Percentiles rank a stretch among this genome's conserved stretches.
Conservation (phyloP, 1,284 basidiomycete species). For the Calocybe gambosa region DNA sequence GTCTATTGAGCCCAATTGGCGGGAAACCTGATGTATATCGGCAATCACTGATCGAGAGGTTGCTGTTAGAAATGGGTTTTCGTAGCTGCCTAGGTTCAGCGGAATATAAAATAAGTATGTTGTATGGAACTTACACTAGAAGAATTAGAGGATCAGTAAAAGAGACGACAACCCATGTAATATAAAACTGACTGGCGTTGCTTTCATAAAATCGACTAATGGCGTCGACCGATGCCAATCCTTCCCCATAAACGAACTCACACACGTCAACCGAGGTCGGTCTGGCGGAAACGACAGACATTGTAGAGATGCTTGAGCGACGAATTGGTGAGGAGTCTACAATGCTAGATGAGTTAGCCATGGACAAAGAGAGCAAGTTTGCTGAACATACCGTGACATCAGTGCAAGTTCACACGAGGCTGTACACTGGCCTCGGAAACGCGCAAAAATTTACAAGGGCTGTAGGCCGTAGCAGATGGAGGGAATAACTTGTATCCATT, state of each 20-base stretch:
- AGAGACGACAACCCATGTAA: background rate
- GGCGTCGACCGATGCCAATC: slow-evolving; percentile 37
- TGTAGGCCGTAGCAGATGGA: too few relatives aligned
- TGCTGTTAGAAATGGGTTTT: slow-evolving; percentile 69
- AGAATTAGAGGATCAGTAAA: slow-evolving; percentile 3
- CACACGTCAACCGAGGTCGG: slow-evolving; percentile 60
- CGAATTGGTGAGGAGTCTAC: slow-evolving; percentile 4
- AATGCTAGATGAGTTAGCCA: slow-evolving; percentile 1
- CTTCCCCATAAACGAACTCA: slow-evolving; percentile 57
- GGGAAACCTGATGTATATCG: slow-evolving; percentile 58
- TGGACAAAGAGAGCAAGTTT: background rate
- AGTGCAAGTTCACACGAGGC: background rate
- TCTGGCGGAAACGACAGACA: slow-evolving; percentile 45
- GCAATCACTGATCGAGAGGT: slow-evolving; percentile 63
- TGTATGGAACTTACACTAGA: slow-evolving; percentile 23
- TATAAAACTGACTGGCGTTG: slow-evolving; percentile 46
- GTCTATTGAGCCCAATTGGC: slow-evolving; percentile 50
- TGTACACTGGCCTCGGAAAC: too few relatives aligned
- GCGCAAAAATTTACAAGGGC: too few relatives aligned
- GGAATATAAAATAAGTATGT: slow-evolving; percentile 1
- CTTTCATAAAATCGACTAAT: slow-evolving; percentile 62
- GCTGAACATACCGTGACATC: background rate
- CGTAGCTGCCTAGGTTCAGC: slow-evolving; percentile 37
- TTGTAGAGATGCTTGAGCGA: slow-evolving; percentile 15
- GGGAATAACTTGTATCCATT: too few relatives aligned